Evolutionary conservation across 495 filamentous ascomycete genomes (phyloP).

Genomic region (Aspergillus bertholletiae): DNA sequence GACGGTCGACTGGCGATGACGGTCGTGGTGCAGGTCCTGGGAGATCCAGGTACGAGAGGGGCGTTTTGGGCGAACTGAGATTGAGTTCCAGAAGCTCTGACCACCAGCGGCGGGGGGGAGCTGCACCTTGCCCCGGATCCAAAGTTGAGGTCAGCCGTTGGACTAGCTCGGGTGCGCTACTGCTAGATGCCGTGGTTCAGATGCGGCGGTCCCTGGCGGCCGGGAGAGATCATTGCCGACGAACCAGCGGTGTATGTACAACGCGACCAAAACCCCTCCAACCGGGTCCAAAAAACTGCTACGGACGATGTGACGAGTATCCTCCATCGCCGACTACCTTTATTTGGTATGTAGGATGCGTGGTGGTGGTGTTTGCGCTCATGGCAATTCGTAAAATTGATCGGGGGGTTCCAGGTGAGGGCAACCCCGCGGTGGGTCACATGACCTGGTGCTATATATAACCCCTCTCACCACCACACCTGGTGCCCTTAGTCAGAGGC

Average conservation of each 20-base stretch:
- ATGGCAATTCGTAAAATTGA: background rate
- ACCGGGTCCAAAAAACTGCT: background rate
- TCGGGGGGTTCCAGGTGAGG: background rate
- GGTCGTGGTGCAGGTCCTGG: background rate
- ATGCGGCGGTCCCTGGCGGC: background rate
- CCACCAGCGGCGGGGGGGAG: slow-evolving; percentile 1
- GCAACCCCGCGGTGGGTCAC: background rate
- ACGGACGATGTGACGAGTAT: background rate
- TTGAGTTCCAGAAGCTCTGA: slow-evolving; percentile 13
- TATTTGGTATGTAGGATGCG: background rate
- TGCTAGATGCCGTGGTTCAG: slow-evolving; percentile 7
- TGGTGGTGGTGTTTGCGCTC: background rate
- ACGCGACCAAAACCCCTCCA: background rate
- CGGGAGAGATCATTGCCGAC: slow-evolving; percentile 7
- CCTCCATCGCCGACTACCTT: background rate
- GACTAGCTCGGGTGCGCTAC: slow-evolving; percentile 7
- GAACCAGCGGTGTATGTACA: background rate
- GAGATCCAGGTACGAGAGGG: background rate
- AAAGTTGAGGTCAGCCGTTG: slow-evolving; percentile 6
- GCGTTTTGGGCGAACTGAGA: background rate
- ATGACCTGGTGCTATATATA: background rate
- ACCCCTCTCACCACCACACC: background rate
- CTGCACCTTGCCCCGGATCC: slow-evolving; percentile 6
- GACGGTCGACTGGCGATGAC: background rate
- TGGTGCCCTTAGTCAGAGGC: background rate